Conservation (phyloP, 371 early-diverging fungal genomes). For the Mucor circinelloides region DNA sequence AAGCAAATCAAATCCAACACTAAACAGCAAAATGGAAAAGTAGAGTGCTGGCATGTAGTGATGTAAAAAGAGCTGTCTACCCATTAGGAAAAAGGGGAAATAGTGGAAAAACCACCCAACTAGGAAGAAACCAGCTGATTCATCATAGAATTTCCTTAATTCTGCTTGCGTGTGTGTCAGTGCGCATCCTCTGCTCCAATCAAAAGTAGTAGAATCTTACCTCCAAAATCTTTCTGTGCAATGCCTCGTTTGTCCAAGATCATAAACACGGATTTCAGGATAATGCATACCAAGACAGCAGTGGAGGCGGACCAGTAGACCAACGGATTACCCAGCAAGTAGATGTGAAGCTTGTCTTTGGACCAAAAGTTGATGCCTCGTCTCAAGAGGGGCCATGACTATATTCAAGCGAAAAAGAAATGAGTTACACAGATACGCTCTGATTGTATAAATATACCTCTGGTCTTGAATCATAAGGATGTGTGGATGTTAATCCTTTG, state of each 20-base stretch:
- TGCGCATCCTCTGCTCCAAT: not conserved
- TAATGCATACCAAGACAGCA: conserved; percentile 63
- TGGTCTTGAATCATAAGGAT: conserved; percentile 93
- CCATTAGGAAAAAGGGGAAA: conserved; percentile 97
- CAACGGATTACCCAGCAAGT: conserved; percentile 96
- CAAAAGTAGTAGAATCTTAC: conserved; percentile 22
- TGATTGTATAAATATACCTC: conserved; percentile 33
- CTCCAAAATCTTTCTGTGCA: conserved; percentile 55
- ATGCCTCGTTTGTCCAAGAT: conserved; percentile 78
- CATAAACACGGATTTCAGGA: conserved; percentile 64
- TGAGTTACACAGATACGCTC: not conserved
- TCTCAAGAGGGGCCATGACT: conserved; percentile 86
- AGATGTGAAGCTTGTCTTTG: conserved; percentile 75
- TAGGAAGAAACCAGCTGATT: conserved; percentile 83
- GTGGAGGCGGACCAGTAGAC: conserved; percentile 86
- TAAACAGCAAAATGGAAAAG: conserved; percentile 75
- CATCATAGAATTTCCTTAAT: conserved; percentile 58
- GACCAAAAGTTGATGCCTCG: conserved; percentile 97
- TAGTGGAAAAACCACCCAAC: conserved; percentile 94
- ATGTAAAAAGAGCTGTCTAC: conserved; percentile 95
- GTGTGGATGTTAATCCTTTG: conserved; percentile 85
- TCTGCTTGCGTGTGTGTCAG: conserved; percentile 43
- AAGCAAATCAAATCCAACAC: conserved; percentile 79
- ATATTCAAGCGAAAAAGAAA: conserved; percentile 1
- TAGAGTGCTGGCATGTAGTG: conserved; percentile 97